Percentiles rank a stretch among this genome's conserved stretches.
These are phyloP conservation scores for Fraxinus baroniana DNA, from an alignment of 305 asterid species.

Conservation along the genomic window DNA sequence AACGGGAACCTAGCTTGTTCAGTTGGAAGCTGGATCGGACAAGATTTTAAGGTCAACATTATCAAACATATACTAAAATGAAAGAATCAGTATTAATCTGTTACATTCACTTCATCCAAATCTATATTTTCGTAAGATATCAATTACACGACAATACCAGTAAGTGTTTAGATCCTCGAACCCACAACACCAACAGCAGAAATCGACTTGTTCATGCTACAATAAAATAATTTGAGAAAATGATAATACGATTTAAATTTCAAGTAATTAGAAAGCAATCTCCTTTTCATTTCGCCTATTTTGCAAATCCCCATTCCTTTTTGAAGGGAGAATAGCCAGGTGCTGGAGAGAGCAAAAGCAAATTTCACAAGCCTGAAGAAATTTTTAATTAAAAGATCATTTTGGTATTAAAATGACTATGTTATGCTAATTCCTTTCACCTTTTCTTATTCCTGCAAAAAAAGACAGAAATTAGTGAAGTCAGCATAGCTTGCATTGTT, in stretches of 20 bases:
- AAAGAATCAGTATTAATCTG: neutral
- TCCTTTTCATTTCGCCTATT: slow-evolving; percentile 6
- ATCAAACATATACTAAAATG: neutral
- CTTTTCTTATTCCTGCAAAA: slow-evolving; percentile 36
- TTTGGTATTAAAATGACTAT: neutral
- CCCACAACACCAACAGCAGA: neutral
- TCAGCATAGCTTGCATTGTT: neutral
- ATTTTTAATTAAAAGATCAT: neutral
- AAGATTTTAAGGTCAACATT: neutral
- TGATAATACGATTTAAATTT: neutral
- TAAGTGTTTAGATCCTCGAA: neutral
- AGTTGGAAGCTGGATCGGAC: neutral
- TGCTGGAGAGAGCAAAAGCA: neutral
- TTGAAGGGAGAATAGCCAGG: neutral
- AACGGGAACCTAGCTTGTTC: neutral
- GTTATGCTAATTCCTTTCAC: slow-evolving; percentile 16
- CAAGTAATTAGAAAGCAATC: slow-evolving; percentile 3
- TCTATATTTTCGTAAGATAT: neutral
- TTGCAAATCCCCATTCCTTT: slow-evolving; percentile 3
- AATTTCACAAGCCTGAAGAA: neutral
- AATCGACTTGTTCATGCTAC: neutral
- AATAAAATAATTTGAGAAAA: neutral
- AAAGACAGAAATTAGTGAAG: neutral
- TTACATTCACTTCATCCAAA: neutral
- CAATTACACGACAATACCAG: neutral